These are phyloP conservation scores for Amanita fuliginea DNA, from an alignment of 768 basidiomycete genomes.

Conservation along the genomic window DNA sequence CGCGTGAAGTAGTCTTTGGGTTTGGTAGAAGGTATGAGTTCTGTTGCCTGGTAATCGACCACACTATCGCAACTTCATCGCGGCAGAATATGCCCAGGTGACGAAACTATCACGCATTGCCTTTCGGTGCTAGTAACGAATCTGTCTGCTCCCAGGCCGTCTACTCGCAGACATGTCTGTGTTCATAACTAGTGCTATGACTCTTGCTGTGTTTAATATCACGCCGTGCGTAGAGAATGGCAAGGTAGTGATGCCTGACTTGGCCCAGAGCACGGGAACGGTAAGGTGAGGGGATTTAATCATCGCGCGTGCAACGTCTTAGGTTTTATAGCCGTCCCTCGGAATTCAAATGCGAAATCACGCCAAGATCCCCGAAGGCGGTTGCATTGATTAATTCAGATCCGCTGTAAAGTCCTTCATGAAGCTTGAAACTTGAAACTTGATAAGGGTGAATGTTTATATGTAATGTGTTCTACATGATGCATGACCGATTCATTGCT, in stretches of 20 bases:
- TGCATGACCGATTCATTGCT: no score
- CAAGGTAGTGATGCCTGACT: no score
- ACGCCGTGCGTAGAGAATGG: no score
- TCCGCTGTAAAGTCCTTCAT: no score
- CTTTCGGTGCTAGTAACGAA: no score
- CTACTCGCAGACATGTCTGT: conserved; percentile 19
- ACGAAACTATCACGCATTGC: neutral
- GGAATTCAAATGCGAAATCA: conserved; percentile 17
- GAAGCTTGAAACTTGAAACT: no score
- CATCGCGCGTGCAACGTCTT: neutral
- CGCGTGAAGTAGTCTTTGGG: conserved; percentile 36
- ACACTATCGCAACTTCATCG: neutral
- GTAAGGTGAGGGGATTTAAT: conserved; percentile 18
- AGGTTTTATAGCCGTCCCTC: conserved; percentile 13
- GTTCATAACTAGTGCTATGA: no score
- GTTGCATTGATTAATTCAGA: conserved; percentile 9
- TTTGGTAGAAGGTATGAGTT: conserved; percentile 35
- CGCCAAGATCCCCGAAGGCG: conserved; percentile 13
- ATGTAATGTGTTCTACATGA: no score
- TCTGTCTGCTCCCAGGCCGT: neutral
- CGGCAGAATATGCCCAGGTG: conserved; percentile 24
- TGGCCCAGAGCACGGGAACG: conserved; percentile 24
- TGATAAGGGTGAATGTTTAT: no score
- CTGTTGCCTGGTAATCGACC: neutral
- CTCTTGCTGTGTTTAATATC: no score